Conservation (phyloP, 2,329 filamentous ascomycete genomes). For the Aspergillus novofumigatus region DNA sequence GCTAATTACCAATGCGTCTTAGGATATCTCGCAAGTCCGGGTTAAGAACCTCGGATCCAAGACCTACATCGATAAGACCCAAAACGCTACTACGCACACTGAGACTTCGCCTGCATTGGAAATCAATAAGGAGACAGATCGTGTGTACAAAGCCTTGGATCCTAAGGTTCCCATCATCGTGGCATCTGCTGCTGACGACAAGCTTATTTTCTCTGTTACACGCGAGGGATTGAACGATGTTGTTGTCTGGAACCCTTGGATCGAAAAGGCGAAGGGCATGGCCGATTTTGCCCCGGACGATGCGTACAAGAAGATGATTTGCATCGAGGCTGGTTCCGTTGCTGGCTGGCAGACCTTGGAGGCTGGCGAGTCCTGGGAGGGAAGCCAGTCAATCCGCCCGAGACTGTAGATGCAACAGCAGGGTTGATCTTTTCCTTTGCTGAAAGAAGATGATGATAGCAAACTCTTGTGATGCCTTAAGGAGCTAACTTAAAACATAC, state of each 20-base stretch:
- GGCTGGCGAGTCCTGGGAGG: constrained; percentile 66
- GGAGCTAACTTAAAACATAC: neutral
- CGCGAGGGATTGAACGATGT: constrained; percentile 83
- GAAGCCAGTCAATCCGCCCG: constrained; percentile 54
- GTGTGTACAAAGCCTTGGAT: constrained; percentile 69
- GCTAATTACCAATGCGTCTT: neutral
- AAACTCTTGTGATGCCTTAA: neutral
- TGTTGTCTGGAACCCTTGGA: constrained; percentile 97
- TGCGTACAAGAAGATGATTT: constrained; percentile 90
- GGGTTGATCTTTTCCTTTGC: neutral
- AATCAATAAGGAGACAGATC: constrained; percentile 78
- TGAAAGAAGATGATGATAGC: neutral
- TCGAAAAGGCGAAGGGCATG: constrained; percentile 75
- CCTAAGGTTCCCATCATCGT: constrained; percentile 44
- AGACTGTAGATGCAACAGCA: constrained; percentile 20
- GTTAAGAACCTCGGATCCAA: constrained; percentile 74
- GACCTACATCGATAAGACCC: constrained; percentile 79
- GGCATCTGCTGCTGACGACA: constrained; percentile 47
- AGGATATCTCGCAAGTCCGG: constrained; percentile 74
- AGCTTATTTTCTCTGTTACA: constrained; percentile 66
- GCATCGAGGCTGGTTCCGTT: constrained; percentile 85
- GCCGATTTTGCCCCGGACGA: constrained; percentile 85
- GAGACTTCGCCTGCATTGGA: constrained; percentile 61
- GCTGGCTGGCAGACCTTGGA: constrained; percentile 79
- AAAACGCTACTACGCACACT: constrained; percentile 58